Conservation (phyloP, 73 alveolate genomes). For the Tetrahymena elliotti region DNA sequence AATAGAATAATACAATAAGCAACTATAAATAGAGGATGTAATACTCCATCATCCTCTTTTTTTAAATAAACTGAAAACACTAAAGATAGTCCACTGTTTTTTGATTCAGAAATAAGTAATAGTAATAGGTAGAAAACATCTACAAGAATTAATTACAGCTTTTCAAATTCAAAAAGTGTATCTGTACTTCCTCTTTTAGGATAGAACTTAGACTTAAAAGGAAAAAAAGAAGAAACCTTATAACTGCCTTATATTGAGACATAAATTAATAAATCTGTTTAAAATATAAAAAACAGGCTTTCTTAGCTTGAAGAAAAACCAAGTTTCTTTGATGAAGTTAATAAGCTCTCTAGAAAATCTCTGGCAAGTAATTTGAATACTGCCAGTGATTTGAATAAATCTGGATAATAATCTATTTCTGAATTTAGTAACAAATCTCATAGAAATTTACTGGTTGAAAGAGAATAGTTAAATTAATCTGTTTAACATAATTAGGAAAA, state of each 20-base stretch:
- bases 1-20: neutral
- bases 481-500: too few relatives aligned
- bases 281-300: neutral
- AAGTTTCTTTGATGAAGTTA: neutral
- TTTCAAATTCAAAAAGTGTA: neutral
- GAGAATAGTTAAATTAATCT: too few relatives aligned
- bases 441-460: too few relatives aligned
- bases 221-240: neutral
- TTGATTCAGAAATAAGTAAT: neutral
- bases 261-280: too few relatives aligned
- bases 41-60: neutral
- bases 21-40: neutral
- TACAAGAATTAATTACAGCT: too few relatives aligned
- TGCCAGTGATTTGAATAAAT: neutral
- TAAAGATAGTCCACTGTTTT: neutral
- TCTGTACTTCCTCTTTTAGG: too few relatives aligned
- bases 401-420: neutral
- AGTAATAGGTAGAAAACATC: neutral
- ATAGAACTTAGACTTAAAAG: neutral
- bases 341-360: neutral
- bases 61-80: neutral
- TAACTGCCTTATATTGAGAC: neutral
- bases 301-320: neutral
- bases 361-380: neutral
- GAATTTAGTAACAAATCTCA: too few relatives aligned